Base-by-base conservation (phyloP, 768 basidiomycete species). In the Phallus indusiatus region DNA sequence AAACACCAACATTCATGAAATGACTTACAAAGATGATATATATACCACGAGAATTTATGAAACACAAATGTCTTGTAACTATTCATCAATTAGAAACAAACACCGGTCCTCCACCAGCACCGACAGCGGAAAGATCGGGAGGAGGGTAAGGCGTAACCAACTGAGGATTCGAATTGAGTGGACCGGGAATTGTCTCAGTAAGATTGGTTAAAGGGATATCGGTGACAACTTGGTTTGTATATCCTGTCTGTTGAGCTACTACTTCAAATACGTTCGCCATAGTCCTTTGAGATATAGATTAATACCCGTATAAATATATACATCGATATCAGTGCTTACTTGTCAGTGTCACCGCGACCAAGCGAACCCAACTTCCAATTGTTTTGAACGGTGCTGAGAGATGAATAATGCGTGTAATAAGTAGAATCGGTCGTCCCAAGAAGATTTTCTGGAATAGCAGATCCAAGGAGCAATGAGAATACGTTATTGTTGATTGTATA, bases 281-380 rank as follows among this genome's bases (percentile, higher is more conserved):
- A 7, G 63, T 64, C 24, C 47, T 54, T 22, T 33, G n/a, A 2
- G 21, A 11, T 47, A n/a, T 47, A 17, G 10, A 18, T 42, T 55
- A 35, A 34, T 42, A 18, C n/a, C n/a, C 22, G 21, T 6, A 8
- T 22, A n/a, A n/a, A n/a, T 17, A 8, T 17, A 20, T 17, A 20
- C 2, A 20, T 48, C 47, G 17, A 57, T 18, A n/a, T 48, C 21
- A 60, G 14, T 21, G 66, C 55, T 9, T 63, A 77, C 71, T 73
- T 70, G 69, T 82, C 81, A 52, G 76, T 78, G 63, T 84, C 82
- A 42, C 73, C 72, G 37, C 83, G 77, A 18, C 83, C 84, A 21
- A 85, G 79, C 10, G 79, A 80, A 42, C 77, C 77, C 33, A 86
- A 78, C 8, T 70, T 69, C 83, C 84, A 85, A 70, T 85, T 86